phyloP scores from a whole-genome alignment of 2,329 filamentous ascomycete genomes.

The Ilyonectria sp. region DNA sequence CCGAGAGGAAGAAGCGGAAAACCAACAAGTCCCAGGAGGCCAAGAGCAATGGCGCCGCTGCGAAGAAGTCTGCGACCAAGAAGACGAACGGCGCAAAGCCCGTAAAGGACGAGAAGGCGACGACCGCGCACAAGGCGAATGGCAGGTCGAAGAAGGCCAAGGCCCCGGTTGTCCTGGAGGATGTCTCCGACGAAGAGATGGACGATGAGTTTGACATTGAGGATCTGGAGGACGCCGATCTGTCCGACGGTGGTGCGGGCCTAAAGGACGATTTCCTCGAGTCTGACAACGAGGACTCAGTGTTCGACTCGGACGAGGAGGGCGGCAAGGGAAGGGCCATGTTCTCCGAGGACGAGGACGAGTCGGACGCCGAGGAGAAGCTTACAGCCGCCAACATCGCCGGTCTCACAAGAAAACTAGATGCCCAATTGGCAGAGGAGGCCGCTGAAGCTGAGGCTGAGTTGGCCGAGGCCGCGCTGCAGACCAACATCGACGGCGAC shows the following conservation, averaged over 20 bases:
- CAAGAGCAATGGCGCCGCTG: constrained; percentile 46
- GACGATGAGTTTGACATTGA: constrained; percentile 61
- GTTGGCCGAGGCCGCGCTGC: constrained; percentile 85
- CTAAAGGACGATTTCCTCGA: constrained; percentile 74
- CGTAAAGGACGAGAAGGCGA: constrained; percentile 51
- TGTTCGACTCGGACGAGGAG: constrained; percentile 81
- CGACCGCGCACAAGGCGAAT: constrained; percentile 48
- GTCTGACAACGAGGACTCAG: constrained; percentile 71
- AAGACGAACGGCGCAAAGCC: constrained; percentile 54
- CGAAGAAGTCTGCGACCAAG: constrained; percentile 48
- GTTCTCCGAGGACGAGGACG: constrained; percentile 96
- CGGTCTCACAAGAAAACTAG: constrained; percentile 88
- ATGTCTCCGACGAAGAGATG: constrained; percentile 60
- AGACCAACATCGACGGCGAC: constrained; percentile 93
- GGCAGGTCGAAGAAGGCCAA: constrained; percentile 53
- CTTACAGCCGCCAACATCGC: constrained; percentile 97
- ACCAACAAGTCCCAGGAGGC: constrained; percentile 54
- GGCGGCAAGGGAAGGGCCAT: constrained; percentile 72
- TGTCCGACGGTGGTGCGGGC: constrained; percentile 50
- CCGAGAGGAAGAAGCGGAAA: constrained; percentile 73
- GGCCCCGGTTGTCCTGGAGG: constrained; percentile 61
- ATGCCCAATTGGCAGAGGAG: constrained; percentile 82
- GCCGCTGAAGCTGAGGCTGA: constrained; percentile 89
- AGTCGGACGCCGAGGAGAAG: constrained; percentile 89
- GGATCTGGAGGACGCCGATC: constrained; percentile 61